phyloP scores from a whole-genome alignment of 192 early-diverging fungal genomes.

The Gryganskiella cystojenkinii region DNA sequence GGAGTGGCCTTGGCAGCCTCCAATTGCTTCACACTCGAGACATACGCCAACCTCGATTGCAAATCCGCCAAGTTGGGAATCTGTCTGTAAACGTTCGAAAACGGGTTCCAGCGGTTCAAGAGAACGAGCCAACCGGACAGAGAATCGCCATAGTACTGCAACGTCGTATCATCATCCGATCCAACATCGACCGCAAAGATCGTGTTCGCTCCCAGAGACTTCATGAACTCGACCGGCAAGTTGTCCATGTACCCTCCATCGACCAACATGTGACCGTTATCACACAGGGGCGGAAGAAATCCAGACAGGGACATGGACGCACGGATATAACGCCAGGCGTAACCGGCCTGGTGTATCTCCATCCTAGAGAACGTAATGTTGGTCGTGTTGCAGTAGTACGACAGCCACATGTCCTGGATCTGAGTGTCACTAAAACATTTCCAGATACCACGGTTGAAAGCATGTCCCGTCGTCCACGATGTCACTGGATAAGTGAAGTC shows the following conservation, averaged over 20 bases:
- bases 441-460: constrained; percentile 97
- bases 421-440: constrained; percentile 93
- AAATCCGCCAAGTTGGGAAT: constrained; percentile 96
- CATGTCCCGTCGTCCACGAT: constrained; percentile 90
- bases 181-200: constrained; percentile 98
- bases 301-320: constrained; percentile 98
- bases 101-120: constrained; percentile 84
- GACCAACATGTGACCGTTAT: constrained; percentile 96
- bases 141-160: constrained; percentile 90
- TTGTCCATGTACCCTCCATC: constrained; percentile 99
- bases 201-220: constrained; percentile 83
- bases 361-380: constrained; percentile 97
- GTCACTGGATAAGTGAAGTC: constrained; percentile 97
- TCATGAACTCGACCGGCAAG: constrained; percentile 88
- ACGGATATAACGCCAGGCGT: constrained; percentile 97
- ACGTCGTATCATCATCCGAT: constrained; percentile 91
- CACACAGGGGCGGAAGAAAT: constrained; percentile 95
- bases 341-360: constrained; percentile 92
- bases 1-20: constrained; percentile 89
- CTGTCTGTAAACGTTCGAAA: constrained; percentile 65
- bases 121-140: constrained; percentile 95
- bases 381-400: constrained; percentile 94
- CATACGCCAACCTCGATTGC: constrained; percentile 94
- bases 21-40: constrained; percentile 86
- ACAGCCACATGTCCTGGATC: constrained; percentile 98